Percentiles rank a stretch among this genome's conserved stretches.
phyloP scores from a whole-genome alignment of 805 yeast genomes.

The Nakazawaea ernobii region DNA sequence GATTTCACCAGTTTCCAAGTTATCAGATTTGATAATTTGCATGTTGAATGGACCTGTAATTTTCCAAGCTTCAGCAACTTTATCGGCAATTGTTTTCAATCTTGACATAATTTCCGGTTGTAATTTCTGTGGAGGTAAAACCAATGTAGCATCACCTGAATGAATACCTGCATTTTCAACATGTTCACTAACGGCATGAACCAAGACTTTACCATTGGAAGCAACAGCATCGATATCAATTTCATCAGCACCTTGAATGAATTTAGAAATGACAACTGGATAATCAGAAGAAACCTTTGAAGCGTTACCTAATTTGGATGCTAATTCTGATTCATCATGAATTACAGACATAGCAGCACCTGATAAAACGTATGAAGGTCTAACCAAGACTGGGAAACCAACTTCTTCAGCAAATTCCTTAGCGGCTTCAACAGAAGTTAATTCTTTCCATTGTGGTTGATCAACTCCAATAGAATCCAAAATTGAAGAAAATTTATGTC shows the following conservation, averaged over 20 bases:
- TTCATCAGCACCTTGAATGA: conserved; percentile 93
- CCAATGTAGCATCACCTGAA: conserved; percentile 96
- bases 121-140: conserved; percentile 85
- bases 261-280: conserved; percentile 96
- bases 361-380: conserved; percentile 95
- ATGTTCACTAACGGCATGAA: conserved; percentile 96
- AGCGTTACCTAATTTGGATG: conserved; percentile 76
- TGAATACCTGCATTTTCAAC: conserved; percentile 98
- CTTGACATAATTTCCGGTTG: conserved; percentile 61
- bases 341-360: conserved; percentile 99
- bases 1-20: conserved; percentile 50
- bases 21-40: conserved; percentile 85
- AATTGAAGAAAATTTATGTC: conserved; percentile 94
- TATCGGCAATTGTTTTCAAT: conserved; percentile 82
- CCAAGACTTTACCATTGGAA: conserved; percentile 75
- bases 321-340: conserved; percentile 71
- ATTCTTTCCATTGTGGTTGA: conserved; percentile 98
- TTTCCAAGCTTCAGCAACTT: conserved; percentile 90
- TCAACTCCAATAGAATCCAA: conserved; percentile 89
- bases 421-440: conserved; percentile 82
- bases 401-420: conserved; percentile 78
- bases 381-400: conserved; percentile 91
- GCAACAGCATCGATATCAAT: conserved; percentile 98
- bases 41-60: conserved; percentile 98
- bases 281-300: conserved; percentile 92